Base-by-base conservation (phyloP, 2,329 filamentous ascomycete species). In the Aschersonia sp. region DNA sequence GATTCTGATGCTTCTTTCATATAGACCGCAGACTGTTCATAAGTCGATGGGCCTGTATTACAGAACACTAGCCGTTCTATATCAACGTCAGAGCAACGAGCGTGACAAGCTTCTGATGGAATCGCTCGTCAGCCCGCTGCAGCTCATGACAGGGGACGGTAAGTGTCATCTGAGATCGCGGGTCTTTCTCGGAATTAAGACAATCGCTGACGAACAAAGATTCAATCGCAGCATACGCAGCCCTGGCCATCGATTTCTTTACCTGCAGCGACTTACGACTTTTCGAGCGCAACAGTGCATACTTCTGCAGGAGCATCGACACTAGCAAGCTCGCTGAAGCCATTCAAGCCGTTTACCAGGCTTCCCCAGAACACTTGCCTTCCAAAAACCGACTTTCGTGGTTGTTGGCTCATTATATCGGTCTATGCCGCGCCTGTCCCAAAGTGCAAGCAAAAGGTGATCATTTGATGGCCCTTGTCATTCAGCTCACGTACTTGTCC, bases 361-460 rank as follows among this genome's bases (percentile, higher is more conserved):
- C 57, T 2, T 51, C 56, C 2, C 50, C 58, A 5, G 50, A 57
- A 9, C 45, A 50, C 1, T 50, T 55, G 2, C 53, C 56, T 9
- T 58, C 64, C 1, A 65, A 65, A 40, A 64, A 71, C 41, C 62
- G 65, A 7, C 72, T 78, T 40, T 61, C 87, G 40, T 82, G 80
- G 71, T 70, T 85, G 31, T 65, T 88, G 31, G 74, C 84, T 10
- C 79, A 85, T 55, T 82, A 83, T 52, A 74, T 85, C 51, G 72
- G 75, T 46, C 61, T 84, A 9, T 71, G 73, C 46, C 66, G 67
- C 48, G 62, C 61, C 7, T 64, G 62, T 44, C 54, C 55, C 10
- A 58, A 61, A 31, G 56, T 59, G 7, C 58, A 57, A 3, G 60
- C 66, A 38, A 65, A 66, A 10, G 56, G 66, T 5, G 58, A 62